Evolutionary conservation across 306 rosid genomes (phyloP).

Genomic region (Prunus armeniaca): DNA sequence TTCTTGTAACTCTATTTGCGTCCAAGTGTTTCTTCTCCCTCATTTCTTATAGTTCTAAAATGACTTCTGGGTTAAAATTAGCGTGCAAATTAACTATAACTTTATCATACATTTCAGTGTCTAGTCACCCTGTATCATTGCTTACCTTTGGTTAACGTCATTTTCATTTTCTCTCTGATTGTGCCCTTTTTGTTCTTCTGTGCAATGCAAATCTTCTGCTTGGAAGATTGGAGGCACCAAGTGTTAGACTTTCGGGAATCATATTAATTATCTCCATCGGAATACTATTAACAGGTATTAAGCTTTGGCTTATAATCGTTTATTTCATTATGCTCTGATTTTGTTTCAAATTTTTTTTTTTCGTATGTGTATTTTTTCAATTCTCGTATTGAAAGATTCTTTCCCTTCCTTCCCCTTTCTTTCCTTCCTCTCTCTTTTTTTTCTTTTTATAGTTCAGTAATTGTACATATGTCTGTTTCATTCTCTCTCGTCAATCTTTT

Average conservation of each 20-base stretch:
- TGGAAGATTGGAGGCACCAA: conserved; percentile 91
- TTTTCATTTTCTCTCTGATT: conserved; percentile 2
- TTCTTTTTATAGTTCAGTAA: neutral
- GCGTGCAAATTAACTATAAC: neutral
- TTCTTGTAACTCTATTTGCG: neutral
- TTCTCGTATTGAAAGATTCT: neutral
- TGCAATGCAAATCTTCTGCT: conserved; percentile 29
- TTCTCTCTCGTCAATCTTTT: neutral
- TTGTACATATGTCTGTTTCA: neutral
- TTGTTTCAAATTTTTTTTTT: neutral
- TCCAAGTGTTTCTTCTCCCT: neutral
- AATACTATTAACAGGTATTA: conserved; percentile 86
- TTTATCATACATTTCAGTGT: conserved; percentile 7
- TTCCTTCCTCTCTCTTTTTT: neutral
- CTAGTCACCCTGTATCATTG: neutral
- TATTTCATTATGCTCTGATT: conserved; percentile 20
- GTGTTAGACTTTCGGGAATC: conserved; percentile 83
- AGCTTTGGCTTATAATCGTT: neutral
- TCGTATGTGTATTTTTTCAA: neutral
- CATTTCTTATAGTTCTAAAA: neutral
- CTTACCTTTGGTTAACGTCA: conserved; percentile 11
- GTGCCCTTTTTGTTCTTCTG: conserved; percentile 15
- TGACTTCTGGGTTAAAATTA: neutral
- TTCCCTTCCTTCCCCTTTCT: neutral
- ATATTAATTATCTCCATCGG: conserved; percentile 76